Base-by-base conservation (phyloP, 441 rosid species). In the Erodium trifolium region DNA sequence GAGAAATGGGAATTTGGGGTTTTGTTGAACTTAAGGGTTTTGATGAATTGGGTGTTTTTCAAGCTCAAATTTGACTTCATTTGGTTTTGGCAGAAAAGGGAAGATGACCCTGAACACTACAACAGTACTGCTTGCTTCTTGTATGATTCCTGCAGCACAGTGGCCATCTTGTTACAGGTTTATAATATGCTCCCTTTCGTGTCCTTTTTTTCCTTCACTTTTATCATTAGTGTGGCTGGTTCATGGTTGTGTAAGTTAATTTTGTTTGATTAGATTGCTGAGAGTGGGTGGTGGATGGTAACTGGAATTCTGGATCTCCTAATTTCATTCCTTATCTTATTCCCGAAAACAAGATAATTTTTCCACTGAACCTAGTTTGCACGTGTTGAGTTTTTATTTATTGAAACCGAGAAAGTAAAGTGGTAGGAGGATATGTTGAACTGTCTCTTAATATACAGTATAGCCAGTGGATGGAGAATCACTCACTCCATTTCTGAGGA, bases 111-210 rank as follows among this genome's bases (percentile, higher is more conserved):
- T n/a, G 62, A 55, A 17, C 62, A 55, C 19, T 55, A 55, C 62
- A 16, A 14, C 8, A 55, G 1, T 17, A 8, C 62, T 17, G 62
- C 62, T 55, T 55, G 62, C 23, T 55, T 55, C 23, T 55, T 55
- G 62, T 55, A 55, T 55, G 23, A 55, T 55, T 55, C 62, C 10
- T 55, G 62, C 62, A 55, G 62, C 62, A 55, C 62, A 55, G 62
- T 55, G 62, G 23, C 19, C 62, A 55, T 55, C 62, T 17, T 55
- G 62, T 55, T 55, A 55, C 62, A 55, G 62, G 62, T 55, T 55
- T 55, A 34, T 5, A 34, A 34, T 34, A 34, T 34, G 37, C 5
- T 34, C 37, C 37, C 5, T 34, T 34, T 34, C 37, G 1, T 34
- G 37, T 34, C 37, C 37, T 34, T 34, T 34, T 34, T 34, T 34